Evolutionary conservation across 2,329 filamentous ascomycete species (phyloP), one percentile per base, ranked within the genome.

Genomic region (Talaromyces marneffei): DNA sequence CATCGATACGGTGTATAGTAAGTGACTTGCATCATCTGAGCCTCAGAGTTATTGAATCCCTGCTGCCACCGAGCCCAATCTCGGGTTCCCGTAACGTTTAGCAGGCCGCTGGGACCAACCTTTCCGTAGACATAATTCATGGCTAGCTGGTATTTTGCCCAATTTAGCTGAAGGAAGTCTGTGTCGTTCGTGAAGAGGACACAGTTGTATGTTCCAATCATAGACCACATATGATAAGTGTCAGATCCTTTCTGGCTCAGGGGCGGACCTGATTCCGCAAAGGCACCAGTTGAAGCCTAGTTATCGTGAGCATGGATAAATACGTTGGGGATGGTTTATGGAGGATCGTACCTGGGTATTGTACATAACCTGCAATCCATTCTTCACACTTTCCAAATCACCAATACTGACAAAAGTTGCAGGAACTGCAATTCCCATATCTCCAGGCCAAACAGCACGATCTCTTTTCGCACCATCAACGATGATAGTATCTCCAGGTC

Each of bases 121-220:
- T 81, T 80, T 27, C 63, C 68, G 44, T 77, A 75, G 35, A 80
- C 76, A 55, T 72, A 79, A 3, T 74, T 59, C 75, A 85, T 79
- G 0, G 79, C 82, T 7, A 68, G 68, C 6, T 77, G 68, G 65
- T 85, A 85, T 2, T 74, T 75, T 0, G 71, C 65, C 83, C 82
- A 85, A 27, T 79, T 79, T 4, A 66, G 59, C 3, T 67, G 63
- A 12, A 85, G 67, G 60, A 82, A 85, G 0, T 68, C 70, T 4
- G 78, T 71, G 60, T 86, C 81, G 25, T 81, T 80, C 0, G 82
- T 81, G 65, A 79, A 85, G 2, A 85, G 73, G 48, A 83, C 76
- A 65, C 86, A 86, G 57, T 85, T 83, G 68, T 83, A 83, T 5
- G 81, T 82, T 2, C 83, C 82, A 46, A 86, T 82, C 70, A 86